Evolutionary conservation across 805 yeast genomes (phyloP), one percentile per base, ranked within the genome.

Genomic region (Clavispora carvajalis): DNA sequence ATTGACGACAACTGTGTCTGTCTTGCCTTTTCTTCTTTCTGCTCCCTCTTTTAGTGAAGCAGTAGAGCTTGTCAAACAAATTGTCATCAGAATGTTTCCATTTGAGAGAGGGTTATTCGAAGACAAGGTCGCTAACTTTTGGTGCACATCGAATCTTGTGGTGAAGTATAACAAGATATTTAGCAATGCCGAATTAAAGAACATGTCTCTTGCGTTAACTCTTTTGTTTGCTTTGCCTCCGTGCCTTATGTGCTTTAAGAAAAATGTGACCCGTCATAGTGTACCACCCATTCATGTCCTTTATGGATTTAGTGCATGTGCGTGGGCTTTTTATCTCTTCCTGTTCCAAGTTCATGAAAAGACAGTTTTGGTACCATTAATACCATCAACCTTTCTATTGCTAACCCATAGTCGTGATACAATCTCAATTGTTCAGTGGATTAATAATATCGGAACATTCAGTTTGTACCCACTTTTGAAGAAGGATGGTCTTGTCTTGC

Each of bases 311-410:
- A 78, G 89, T 1, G 80, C 87, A 0, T 80, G 91, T 43, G 80
- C 99, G 0, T 75, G 93, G 80, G 82, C 95, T 0, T 93, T 93
- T 57, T 93, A 73, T 59, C 68, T 93, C 39, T 93, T 93, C 59
- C 83, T 95, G 23, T 93, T 88, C 69, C 98, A 91, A 59, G 98
- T 93, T 4, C 99, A 93, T 59, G 98, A 93, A 63, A 93, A 93
- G 63, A 77, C 93, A 0, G 90, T 93, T 12, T 65, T 93, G 43
- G 75, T 93, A 2, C 98, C 99, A 0, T 70, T 93, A 48, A 58
- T 93, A 52, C 98, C 98, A 5, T 77, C 88, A 9, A 79, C 93
- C 0, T 65, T 93, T 40, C 62, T 90, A 67, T 76, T 48, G 34
- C 69, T 78, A 34, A 73, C 23, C 22, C 76, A 77, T 26, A 77